Percentiles rank a stretch among this genome's conserved stretches.
These are phyloP conservation scores for Coprinopsis cinerea DNA, from an alignment of 768 basidiomycete genomes.

Conservation along the genomic window DNA sequence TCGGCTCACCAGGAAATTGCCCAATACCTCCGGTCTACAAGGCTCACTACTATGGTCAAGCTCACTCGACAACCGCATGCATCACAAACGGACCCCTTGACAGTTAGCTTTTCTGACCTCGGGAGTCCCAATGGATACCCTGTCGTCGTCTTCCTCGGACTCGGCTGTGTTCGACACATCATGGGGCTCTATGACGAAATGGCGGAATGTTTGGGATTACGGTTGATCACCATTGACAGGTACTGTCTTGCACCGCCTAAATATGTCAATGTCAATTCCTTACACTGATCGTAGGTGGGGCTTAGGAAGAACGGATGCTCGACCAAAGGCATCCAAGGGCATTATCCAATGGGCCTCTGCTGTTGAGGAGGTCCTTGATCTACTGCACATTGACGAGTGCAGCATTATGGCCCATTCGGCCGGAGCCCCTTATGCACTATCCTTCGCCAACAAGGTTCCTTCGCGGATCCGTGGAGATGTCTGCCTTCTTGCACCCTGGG, in stretches of 20 bases:
- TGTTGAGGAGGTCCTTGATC: slow-evolving; percentile 86
- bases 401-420: slow-evolving; percentile 95
- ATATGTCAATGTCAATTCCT: slow-evolving; percentile 13
- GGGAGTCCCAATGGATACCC: slow-evolving; percentile 83
- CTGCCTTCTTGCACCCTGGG: slow-evolving; percentile 93
- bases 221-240: slow-evolving; percentile 93
- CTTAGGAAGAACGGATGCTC: slow-evolving; percentile 76
- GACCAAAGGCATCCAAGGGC: slow-evolving; percentile 63
- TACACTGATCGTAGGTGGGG: slow-evolving; percentile 64
- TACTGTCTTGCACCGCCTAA: slow-evolving; percentile 27
- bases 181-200: slow-evolving; percentile 96
- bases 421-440: slow-evolving; percentile 90
- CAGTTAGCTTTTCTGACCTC: slow-evolving; percentile 90
- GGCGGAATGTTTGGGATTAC: slow-evolving; percentile 78
- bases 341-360: slow-evolving; percentile 88
- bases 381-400: slow-evolving; percentile 69
- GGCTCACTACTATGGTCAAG: slow-evolving; percentile 75
- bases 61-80: slow-evolving; percentile 79
- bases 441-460: slow-evolving; percentile 71
- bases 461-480: slow-evolving; percentile 78
- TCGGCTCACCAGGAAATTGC: slow-evolving; percentile 69
- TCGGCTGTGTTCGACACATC: slow-evolving; percentile 92
- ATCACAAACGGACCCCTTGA: slow-evolving; percentile 64
- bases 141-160: slow-evolving; percentile 85
- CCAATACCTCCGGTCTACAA: slow-evolving; percentile 79